These are phyloP conservation scores for Annulohypoxylon bovei DNA, from an alignment of 495 filamentous ascomycete species.

Conservation along the genomic window DNA sequence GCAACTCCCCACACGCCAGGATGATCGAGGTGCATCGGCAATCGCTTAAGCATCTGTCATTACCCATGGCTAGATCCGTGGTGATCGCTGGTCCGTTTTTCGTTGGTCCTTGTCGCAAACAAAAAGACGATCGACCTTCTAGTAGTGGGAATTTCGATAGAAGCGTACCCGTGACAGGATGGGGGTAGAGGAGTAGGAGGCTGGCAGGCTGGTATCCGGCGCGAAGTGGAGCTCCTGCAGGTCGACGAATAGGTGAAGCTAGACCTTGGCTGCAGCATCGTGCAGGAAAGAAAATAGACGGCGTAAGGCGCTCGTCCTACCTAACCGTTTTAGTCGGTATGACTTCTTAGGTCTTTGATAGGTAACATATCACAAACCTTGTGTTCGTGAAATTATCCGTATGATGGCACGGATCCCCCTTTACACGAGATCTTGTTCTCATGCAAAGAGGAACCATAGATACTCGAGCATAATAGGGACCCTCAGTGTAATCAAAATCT, in stretches of 20 bases:
- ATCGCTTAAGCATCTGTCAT: constrained; percentile 39
- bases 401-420: constrained; percentile 31
- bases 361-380: constrained; percentile 43
- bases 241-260: constrained; percentile 47
- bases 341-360: constrained; percentile 27
- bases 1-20: constrained; percentile 39
- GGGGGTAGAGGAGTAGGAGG: constrained; percentile 18
- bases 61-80: constrained; percentile 45
- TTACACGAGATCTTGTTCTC: constrained; percentile 39
- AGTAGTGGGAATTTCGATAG: constrained; percentile 42
- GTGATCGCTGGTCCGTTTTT: constrained; percentile 22
- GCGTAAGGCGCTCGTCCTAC: constrained; percentile 42
- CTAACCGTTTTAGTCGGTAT: constrained; percentile 43
- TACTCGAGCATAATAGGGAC: constrained; percentile 1
- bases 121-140: constrained; percentile 38
- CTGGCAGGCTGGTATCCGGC: constrained; percentile 34
- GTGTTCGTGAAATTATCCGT: constrained; percentile 36
- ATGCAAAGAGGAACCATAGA: constrained; percentile 14
- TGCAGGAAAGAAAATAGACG: constrained; percentile 45
- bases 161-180: constrained; percentile 38
- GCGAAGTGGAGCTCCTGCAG: constrained; percentile 43
- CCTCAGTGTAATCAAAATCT: background rate
- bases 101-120: constrained; percentile 24
- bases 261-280: constrained; percentile 46
- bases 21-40: constrained; percentile 38